Base-by-base conservation (phyloP, 257 asterid genomes). In the Jacaranda copaia region DNA sequence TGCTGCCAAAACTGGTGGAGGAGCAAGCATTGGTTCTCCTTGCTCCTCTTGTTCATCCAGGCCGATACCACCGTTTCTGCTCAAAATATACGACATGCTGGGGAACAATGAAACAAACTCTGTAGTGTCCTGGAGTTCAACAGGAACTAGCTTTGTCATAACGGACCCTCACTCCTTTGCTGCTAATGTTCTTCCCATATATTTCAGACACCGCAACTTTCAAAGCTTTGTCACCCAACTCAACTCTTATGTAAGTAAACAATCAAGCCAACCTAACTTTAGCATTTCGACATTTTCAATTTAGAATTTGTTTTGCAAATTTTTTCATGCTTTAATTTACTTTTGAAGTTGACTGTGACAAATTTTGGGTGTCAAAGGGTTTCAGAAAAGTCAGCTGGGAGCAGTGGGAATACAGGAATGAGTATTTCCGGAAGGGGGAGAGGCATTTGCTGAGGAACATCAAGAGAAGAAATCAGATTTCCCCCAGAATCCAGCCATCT, bases 171-270 rank as follows among this genome's bases (percentile, higher is more conserved):
- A 83, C 65, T 73, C 46, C 43, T 88, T 89, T 75, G 82, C 87
- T 32, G 81, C 86, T 42, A 59, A 83, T 48, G 73, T 89, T 72
- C 87, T 89, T 43, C 84, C 85, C 18, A 73, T 75, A 6, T 84
- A 78, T 71, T 89, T 87, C 82, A 79, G 79, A 45, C 92, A 89
- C 81, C 72, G 73, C 87, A 87, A 89, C 67, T 81, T 87, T 64
- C 80, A 82, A 7, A 89, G 88, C 85, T 89, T 89, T 67, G 18
- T 82, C 18, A 70, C 87, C 70, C 95, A 89, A 73, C 91, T 88
- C 75, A 86, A 84, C 81, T 52, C 86, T 4, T 89, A 88, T 73
- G 95, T 89, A 81, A 84, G 91, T 72, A 46, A 7, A 2, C 67
- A 46, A 18, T 64, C 7, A 5, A 42, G 5, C 4, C 6, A 5